Evolutionary conservation across 352 stramenopile species (phyloP).

Genomic region (Pseudoperonospora humuli): DNA sequence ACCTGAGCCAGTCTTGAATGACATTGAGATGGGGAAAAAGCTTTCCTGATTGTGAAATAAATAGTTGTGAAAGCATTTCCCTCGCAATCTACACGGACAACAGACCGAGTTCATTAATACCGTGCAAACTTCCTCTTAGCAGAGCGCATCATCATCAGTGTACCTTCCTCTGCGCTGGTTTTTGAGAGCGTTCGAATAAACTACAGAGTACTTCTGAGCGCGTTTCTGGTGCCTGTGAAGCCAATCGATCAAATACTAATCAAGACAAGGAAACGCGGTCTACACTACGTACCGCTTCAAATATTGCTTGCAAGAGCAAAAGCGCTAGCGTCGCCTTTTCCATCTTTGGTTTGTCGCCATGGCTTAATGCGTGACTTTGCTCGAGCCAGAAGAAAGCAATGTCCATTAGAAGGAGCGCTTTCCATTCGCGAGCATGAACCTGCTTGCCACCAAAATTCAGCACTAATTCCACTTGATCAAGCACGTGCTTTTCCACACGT

Average conservation of each 20-base stretch:
- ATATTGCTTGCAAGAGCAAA: conserved; percentile 31
- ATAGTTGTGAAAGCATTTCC: conserved; percentile 33
- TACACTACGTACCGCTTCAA: conserved; percentile 22
- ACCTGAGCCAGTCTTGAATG: conserved; percentile 69
- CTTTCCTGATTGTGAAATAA: conserved; percentile 30
- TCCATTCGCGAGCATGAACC: conserved; percentile 63
- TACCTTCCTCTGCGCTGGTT: conserved; percentile 25
- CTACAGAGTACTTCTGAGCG: conserved; percentile 38
- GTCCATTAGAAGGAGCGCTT: conserved; percentile 69
- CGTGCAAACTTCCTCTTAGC: not conserved
- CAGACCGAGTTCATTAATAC: not conserved
- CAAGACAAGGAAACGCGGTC: not conserved
- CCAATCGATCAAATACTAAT: conserved; percentile 1
- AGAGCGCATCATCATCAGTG: not conserved
- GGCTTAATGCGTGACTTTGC: conserved; percentile 2
- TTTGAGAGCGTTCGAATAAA: conserved; percentile 29
- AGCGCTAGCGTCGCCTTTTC: conserved; percentile 17
- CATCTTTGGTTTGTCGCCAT: not conserved
- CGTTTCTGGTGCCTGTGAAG: conserved; percentile 37
- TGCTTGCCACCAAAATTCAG: conserved; percentile 63
- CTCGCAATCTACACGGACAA: conserved; percentile 14
- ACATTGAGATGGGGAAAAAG: conserved; percentile 39
- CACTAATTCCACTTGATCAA: conserved; percentile 30
- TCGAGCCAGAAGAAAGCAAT: conserved; percentile 59
- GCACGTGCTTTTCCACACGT: conserved; percentile 23